phyloP scores from a whole-genome alignment of 345 rosid genomes.

The Theobroma cacao region DNA sequence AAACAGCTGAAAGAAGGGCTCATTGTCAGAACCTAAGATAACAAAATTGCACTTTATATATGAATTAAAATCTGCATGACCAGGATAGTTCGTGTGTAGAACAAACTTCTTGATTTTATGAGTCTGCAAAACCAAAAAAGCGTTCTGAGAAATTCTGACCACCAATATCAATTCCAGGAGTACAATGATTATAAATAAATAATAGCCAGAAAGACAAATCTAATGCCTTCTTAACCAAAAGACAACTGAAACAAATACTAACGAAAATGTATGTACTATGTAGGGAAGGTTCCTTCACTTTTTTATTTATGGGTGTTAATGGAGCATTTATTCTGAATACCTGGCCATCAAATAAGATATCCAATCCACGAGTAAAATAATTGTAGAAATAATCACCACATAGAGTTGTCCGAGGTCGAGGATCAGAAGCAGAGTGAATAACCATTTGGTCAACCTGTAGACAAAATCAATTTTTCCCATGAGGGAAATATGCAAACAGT shows the following conservation, averaged over 20 bases:
- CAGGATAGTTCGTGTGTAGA: constrained; percentile 94
- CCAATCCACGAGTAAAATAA: constrained; percentile 92
- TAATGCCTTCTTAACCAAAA: background rate
- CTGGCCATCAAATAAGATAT: constrained; percentile 96
- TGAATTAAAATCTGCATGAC: constrained; percentile 96
- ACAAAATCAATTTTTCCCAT: constrained; percentile 17
- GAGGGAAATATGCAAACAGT: constrained; percentile 3
- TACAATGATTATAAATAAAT: constrained; percentile 10
- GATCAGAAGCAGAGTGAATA: constrained; percentile 90
- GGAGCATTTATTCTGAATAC: constrained; percentile 27
- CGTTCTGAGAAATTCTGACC: constrained; percentile 9
- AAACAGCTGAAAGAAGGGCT: constrained; percentile 16
- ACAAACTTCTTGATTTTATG: constrained; percentile 94
- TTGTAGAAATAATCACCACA: constrained; percentile 97
- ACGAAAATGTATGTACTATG: background rate
- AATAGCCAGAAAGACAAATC: background rate
- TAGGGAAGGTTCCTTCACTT: background rate
- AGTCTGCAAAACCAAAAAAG: constrained; percentile 50
- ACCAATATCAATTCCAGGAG: constrained; percentile 10
- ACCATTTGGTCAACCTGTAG: constrained; percentile 96
- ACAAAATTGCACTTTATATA: constrained; percentile 92
- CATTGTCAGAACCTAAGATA: constrained; percentile 49
- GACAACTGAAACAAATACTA: background rate
- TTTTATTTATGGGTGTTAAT: background rate
- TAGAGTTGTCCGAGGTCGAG: constrained; percentile 74